These are phyloP conservation scores for Xenoacremonium recifei DNA, from an alignment of 2,329 filamentous ascomycete species.

Conservation along the genomic window DNA sequence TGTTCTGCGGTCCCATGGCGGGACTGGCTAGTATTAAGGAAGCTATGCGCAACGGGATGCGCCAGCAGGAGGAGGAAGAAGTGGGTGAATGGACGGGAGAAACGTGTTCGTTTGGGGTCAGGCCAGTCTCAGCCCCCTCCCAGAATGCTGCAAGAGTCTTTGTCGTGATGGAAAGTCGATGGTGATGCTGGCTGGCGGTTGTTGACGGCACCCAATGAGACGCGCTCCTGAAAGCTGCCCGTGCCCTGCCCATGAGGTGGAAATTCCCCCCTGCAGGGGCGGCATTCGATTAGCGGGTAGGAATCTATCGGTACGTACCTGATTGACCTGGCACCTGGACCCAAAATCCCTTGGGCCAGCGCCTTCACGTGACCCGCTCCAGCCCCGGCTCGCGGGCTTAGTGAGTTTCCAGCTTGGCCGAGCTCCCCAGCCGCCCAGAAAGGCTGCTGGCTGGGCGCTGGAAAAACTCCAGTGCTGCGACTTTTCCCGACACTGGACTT, in stretches of 20 bases:
- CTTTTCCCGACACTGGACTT: conserved; percentile 47
- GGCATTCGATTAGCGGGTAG: too few relatives aligned
- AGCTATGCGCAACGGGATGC: conserved; percentile 15
- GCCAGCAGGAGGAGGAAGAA: background rate
- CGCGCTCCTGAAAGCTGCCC: background rate
- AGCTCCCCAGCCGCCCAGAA: conserved; percentile 32
- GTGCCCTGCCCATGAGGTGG: too few relatives aligned
- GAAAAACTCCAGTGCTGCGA: conserved; percentile 49
- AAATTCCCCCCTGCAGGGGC: conserved; percentile 1
- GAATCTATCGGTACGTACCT: background rate
- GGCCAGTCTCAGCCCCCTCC: too few relatives aligned
- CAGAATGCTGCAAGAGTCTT: too few relatives aligned
- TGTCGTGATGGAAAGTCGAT: too few relatives aligned
- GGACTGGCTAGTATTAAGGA: conserved; percentile 27
- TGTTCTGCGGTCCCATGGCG: conserved; percentile 48
- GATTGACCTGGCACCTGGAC: too few relatives aligned
- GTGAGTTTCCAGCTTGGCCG: conserved; percentile 32
- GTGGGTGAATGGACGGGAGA: background rate
- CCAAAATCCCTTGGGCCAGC: too few relatives aligned
- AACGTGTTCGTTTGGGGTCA: too few relatives aligned
- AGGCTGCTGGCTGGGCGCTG: conserved; percentile 24
- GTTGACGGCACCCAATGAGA: conserved; percentile 8
- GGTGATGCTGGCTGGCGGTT: background rate
- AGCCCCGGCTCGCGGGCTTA: conserved; percentile 23
- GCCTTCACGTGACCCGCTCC: conserved; percentile 25